phyloP scores from a whole-genome alignment of 331 rosid species.

The Quercus lobata region DNA sequence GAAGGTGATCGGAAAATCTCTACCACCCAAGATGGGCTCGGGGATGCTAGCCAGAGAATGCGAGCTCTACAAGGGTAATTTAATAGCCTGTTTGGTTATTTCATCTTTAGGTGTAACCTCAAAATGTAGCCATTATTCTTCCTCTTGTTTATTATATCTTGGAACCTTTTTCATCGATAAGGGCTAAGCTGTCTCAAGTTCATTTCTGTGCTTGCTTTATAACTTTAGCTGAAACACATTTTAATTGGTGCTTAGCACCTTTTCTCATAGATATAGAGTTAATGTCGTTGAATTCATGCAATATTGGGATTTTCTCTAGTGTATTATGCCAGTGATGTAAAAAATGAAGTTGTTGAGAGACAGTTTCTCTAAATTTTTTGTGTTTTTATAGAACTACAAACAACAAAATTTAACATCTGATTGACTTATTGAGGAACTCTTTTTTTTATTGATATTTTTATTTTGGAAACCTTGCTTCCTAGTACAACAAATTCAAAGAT shows the following conservation, averaged over 20 bases:
- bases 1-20: constrained; percentile 50
- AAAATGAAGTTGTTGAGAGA: not conserved
- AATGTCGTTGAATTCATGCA: not conserved
- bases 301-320: not conserved
- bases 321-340: not conserved
- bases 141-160: constrained; percentile 1
- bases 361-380: not conserved
- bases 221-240: constrained; percentile 2
- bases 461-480: not conserved
- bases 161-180: not conserved
- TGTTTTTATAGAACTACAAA: not conserved
- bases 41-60: constrained; percentile 46
- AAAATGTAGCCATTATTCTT: not conserved
- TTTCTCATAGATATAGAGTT: not conserved
- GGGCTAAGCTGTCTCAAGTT: not conserved
- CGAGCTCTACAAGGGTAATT: constrained; percentile 74
- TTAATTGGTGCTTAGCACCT: not conserved
- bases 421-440: not conserved
- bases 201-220: not conserved
- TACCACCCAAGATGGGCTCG: constrained; percentile 39
- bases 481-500: not conserved
- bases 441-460: not conserved
- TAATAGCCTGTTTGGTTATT: not conserved
- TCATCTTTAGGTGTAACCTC: no score
- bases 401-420: not conserved